These are phyloP conservation scores for Eucalyptus camaldulensis DNA, from an alignment of 345 rosid species.

Conservation along the genomic window DNA sequence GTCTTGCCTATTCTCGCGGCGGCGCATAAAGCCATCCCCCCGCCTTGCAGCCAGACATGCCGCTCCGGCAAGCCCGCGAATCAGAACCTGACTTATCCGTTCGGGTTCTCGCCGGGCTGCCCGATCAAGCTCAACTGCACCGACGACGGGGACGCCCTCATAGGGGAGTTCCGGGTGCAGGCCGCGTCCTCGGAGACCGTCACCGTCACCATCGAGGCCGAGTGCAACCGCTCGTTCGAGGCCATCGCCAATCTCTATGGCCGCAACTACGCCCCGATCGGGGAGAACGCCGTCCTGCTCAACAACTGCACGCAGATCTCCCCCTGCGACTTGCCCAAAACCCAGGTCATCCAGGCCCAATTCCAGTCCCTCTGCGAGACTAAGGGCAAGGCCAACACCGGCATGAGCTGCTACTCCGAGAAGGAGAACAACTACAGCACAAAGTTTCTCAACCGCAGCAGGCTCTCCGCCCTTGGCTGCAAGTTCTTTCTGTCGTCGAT, in stretches of 20 bases:
- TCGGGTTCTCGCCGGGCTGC: conserved; percentile 47
- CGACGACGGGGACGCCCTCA: neutral
- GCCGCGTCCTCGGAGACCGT: neutral
- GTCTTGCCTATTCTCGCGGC: neutral
- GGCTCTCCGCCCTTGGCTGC: conserved; percentile 8
- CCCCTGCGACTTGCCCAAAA: conserved; percentile 15
- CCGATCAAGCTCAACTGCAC: conserved; percentile 42
- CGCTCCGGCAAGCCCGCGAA: neutral
- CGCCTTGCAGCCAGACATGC: conserved; percentile 24
- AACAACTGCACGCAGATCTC: conserved; percentile 8
- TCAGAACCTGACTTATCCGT: conserved; percentile 24
- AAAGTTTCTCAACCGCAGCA: conserved; percentile 1
- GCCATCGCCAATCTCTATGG: conserved; percentile 22
- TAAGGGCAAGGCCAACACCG: neutral
- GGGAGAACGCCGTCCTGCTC: conserved; percentile 28
- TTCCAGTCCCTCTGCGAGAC: conserved; percentile 8
- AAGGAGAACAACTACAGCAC: neutral
- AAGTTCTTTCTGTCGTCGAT: conserved; percentile 37
- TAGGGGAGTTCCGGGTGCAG: conserved; percentile 16
- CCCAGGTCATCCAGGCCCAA: conserved; percentile 6
- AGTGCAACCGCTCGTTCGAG: conserved; percentile 30
- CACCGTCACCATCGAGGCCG: conserved; percentile 18
- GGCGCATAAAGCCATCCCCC: neutral
- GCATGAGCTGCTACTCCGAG: conserved; percentile 22
- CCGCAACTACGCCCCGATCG: conserved; percentile 23